These are phyloP conservation scores for Phytophthora citrophthora DNA, from an alignment of 352 stramenopile genomes.

Conservation along the genomic window DNA sequence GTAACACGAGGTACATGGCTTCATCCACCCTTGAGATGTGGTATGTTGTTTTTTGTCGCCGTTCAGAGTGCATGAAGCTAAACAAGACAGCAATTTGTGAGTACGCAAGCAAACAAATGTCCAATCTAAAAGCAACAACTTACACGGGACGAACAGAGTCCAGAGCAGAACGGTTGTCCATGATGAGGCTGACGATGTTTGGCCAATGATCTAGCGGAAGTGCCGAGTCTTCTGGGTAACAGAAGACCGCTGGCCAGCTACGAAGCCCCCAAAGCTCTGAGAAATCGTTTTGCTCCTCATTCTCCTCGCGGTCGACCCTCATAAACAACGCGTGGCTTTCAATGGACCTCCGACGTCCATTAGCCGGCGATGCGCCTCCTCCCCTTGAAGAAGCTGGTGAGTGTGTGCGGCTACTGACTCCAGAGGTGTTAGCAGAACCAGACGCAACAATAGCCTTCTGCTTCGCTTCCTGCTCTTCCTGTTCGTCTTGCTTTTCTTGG, in stretches of 20 bases:
- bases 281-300: slow-evolving; percentile 80
- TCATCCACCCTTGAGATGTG: slow-evolving; percentile 79
- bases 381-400: slow-evolving; percentile 38
- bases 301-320: slow-evolving; percentile 57
- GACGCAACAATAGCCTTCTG: slow-evolving; percentile 23
- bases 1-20: slow-evolving; percentile 74
- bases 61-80: slow-evolving; percentile 74
- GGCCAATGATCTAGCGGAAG: slow-evolving; percentile 80
- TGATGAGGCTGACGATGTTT: slow-evolving; percentile 88
- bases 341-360: slow-evolving; percentile 32
- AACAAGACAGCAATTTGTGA: too few species aligned
- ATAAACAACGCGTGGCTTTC: slow-evolving; percentile 57
- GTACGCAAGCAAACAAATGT: too few species aligned
- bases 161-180: slow-evolving; percentile 75
- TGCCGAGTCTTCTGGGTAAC: slow-evolving; percentile 66
- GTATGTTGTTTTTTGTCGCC: slow-evolving; percentile 71
- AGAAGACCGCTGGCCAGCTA: slow-evolving; percentile 86
- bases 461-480: slow-evolving; percentile 30
- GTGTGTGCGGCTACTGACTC: slow-evolving; percentile 31
- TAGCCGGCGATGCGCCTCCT: slow-evolving; percentile 24
- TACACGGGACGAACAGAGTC: slow-evolving; percentile 64
- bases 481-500: slow-evolving; percentile 40
- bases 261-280: slow-evolving; percentile 79
- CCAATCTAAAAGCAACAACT: slow-evolving; percentile 14
- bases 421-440: slow-evolving; percentile 23